Conservation (phyloP, 495 filamentous ascomycete genomes). For the Daldinia childiae region DNA sequence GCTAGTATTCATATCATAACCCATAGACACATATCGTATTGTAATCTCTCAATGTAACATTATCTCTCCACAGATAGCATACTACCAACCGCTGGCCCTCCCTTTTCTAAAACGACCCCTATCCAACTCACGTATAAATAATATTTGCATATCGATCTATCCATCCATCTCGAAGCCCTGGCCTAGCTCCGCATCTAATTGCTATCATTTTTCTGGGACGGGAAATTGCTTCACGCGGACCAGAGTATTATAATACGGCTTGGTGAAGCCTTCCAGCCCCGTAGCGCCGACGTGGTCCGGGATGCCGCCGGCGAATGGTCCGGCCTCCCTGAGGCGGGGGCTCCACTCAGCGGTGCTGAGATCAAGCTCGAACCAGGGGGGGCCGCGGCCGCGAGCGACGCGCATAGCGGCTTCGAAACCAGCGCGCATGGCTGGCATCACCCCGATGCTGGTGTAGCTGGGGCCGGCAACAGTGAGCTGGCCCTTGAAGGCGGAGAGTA, state of each 20-base stretch:
- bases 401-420: slow-evolving; percentile 49
- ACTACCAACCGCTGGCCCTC: too few relatives aligned
- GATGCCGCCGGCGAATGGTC: neutral
- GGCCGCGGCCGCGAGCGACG: slow-evolving; percentile 38
- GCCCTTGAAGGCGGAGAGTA: slow-evolving; percentile 67
- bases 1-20: neutral
- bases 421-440: slow-evolving; percentile 52
- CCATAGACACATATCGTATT: neutral
- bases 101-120: too few relatives aligned
- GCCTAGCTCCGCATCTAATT: too few relatives aligned
- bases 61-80: too few relatives aligned
- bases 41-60: too few relatives aligned
- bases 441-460: slow-evolving; percentile 67
- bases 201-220: neutral
- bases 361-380: slow-evolving; percentile 27
- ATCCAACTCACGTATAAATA: too few relatives aligned
- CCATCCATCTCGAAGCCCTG: too few relatives aligned
- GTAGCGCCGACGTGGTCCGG: slow-evolving; percentile 46
- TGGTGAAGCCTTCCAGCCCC: slow-evolving; percentile 47
- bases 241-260: neutral
- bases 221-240: neutral
- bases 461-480: slow-evolving; percentile 79
- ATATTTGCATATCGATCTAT: too few relatives aligned
- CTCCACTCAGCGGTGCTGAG: neutral
- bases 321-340: neutral